Evolutionary conservation across 768 basidiomycete genomes (phyloP), one percentile per base, ranked within the genome.

Genomic region (Exsudoporus frostii): DNA sequence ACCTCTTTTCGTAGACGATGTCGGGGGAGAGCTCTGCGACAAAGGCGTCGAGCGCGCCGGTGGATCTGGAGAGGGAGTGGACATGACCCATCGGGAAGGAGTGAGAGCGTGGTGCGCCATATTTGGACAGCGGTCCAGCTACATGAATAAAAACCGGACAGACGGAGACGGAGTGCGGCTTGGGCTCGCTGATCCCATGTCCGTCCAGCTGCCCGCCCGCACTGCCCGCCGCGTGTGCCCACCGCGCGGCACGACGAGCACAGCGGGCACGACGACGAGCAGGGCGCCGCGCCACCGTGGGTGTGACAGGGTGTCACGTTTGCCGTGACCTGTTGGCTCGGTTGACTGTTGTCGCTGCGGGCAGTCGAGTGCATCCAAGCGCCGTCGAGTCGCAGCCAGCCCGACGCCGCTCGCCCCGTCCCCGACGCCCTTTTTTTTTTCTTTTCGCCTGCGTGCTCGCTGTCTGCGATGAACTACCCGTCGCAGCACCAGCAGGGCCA

Each of bases 1-100:
- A 93, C 96, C 88, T 92, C 77, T 90, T 88, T 66, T 98, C 96
- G 64, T 97, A 98, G 2, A 89, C 78, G 19, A 97, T 78, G 66
- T 97, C 94, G 4, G 79, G 79, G 11, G 89, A 88, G 22, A 98
- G 79, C 66, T 99, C 96, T 3, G 86, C 79, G 14, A 99, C 86
- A 65, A 91, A 95, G 3, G 90, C 92, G 71, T 97, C 94, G 55
- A 96, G 76, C 14, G 92, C 90, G 27, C 86, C 88, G 7, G 80
- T 83, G 1, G 86, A 84, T 53, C 89, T 82, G 50, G 86, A 85
- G 57, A 90, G 73, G 5, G 83, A 79, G 56, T 90, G 84, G 29
- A 77, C 78, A 65, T 92, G 92, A 20, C 91, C 91, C 91, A 93
- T 92, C 44, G 53, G 46, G 45, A 13, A 24, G 20, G 29, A 20